Conservation (phyloP, 179 eudicot species). For the Silene coronaria region DNA sequence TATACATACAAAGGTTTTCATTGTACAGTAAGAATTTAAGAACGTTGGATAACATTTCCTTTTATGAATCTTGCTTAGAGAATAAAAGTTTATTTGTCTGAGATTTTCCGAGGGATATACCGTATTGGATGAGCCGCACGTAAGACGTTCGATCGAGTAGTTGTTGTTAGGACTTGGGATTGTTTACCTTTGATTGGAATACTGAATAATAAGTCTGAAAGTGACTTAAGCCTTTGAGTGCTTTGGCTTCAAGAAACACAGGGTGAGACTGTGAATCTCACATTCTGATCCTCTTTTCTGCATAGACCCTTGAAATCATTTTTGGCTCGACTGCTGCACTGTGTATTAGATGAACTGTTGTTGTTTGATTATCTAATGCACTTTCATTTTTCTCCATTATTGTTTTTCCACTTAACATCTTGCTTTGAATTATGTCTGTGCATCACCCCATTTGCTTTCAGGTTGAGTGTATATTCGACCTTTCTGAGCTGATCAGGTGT, state of each 20-base stretch:
- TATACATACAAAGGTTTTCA: no score
- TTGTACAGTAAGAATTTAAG: no score
- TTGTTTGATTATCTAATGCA: neutral
- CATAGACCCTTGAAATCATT: neutral
- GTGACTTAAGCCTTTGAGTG: neutral
- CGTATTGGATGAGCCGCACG: no score
- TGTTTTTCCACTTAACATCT: neutral
- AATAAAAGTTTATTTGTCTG: neutral
- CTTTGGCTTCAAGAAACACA: neutral
- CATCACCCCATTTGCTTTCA: neutral
- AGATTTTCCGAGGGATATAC: no score
- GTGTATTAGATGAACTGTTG: neutral
- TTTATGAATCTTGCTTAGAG: neutral
- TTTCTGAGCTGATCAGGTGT: neutral
- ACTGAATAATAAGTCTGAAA: neutral
- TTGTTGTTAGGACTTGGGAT: no score
- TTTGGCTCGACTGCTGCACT: neutral
- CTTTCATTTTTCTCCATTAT: neutral
- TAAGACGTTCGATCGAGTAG: no score
- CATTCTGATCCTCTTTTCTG: neutral
- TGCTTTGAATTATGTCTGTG: neutral
- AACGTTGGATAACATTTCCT: no score
- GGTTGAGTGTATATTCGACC: neutral
- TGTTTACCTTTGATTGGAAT: no score
- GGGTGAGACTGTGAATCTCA: neutral